Percentiles rank a stretch among this genome's conserved stretches.
These are phyloP conservation scores for Fusarium equiseti DNA, from an alignment of 2,329 filamentous ascomycete genomes.

Conservation along the genomic window DNA sequence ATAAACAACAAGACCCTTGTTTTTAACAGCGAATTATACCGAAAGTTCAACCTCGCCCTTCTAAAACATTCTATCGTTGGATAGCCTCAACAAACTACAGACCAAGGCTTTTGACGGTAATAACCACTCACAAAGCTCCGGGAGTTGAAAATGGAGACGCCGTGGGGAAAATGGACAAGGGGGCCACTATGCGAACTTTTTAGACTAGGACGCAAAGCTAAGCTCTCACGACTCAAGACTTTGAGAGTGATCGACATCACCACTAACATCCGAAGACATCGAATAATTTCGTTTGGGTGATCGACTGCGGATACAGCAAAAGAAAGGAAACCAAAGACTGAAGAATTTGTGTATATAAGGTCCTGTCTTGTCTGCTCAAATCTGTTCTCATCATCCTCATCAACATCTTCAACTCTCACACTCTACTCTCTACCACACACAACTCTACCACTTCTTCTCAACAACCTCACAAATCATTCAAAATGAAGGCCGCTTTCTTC, in stretches of 20 bases:
- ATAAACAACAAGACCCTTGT: background rate
- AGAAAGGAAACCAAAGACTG: background rate
- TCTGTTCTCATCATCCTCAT: conserved; percentile 15
- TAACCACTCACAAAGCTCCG: background rate
- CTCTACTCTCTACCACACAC: background rate
- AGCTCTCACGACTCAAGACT: conserved; percentile 1
- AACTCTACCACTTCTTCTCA: background rate
- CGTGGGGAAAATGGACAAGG: background rate
- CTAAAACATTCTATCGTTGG: background rate
- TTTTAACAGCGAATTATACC: background rate
- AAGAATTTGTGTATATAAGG: conserved; percentile 16
- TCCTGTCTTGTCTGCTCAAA: background rate
- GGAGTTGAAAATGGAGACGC: background rate
- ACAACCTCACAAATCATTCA: conserved; percentile 11
- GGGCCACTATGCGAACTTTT: background rate
- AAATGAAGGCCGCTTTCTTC: conserved; percentile 46
- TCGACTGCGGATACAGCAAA: background rate
- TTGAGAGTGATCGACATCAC: conserved; percentile 28
- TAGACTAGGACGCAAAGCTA: conserved; percentile 9
- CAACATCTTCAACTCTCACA: conserved; percentile 9
- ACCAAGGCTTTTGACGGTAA: background rate
- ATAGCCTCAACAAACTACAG: background rate
- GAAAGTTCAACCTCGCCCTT: background rate
- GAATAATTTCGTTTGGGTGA: background rate
- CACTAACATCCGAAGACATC: background rate